A percentile compares a stretch with the other conserved stretches of the same genome.
phyloP scores from a whole-genome alignment of 495 filamentous ascomycete species.

The Chaetomium fimeti region DNA sequence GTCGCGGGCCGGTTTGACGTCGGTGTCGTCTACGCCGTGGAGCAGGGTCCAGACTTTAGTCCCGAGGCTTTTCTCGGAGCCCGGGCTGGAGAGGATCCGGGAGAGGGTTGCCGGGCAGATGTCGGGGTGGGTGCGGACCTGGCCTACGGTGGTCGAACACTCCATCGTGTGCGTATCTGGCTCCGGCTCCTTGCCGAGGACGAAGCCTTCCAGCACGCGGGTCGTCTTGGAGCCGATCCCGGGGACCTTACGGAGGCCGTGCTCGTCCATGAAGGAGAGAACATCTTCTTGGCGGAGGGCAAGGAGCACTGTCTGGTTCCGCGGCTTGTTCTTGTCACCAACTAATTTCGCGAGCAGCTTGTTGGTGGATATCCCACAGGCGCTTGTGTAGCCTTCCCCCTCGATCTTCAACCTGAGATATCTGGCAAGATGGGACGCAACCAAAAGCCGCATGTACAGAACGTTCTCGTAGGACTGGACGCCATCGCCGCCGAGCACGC shows the following conservation, averaged over 20 bases:
- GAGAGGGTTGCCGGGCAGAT: constrained; percentile 63
- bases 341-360: constrained; percentile 83
- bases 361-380: constrained; percentile 82
- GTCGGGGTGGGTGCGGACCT: constrained; percentile 59
- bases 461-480: constrained; percentile 23
- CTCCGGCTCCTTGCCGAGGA: constrained; percentile 47
- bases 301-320: constrained; percentile 78
- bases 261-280: constrained; percentile 66
- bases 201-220: constrained; percentile 61
- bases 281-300: constrained; percentile 58
- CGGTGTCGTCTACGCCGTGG: constrained; percentile 61
- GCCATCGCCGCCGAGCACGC: constrained; percentile 28
- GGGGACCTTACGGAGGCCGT: constrained; percentile 78
- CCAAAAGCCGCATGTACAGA: constrained; percentile 55
- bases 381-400: constrained; percentile 76
- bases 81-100: constrained; percentile 64
- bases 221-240: constrained; percentile 82
- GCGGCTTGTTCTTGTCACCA: constrained; percentile 81
- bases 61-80: constrained; percentile 66
- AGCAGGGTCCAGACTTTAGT: constrained; percentile 59
- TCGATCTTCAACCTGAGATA: constrained; percentile 71
- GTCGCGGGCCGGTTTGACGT: constrained; percentile 67
- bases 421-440: constrained; percentile 72
- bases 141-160: constrained; percentile 58
- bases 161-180: constrained; percentile 41